These are phyloP conservation scores for Aspergillus bertholletiae DNA, from an alignment of 495 filamentous ascomycete species.

Conservation along the genomic window DNA sequence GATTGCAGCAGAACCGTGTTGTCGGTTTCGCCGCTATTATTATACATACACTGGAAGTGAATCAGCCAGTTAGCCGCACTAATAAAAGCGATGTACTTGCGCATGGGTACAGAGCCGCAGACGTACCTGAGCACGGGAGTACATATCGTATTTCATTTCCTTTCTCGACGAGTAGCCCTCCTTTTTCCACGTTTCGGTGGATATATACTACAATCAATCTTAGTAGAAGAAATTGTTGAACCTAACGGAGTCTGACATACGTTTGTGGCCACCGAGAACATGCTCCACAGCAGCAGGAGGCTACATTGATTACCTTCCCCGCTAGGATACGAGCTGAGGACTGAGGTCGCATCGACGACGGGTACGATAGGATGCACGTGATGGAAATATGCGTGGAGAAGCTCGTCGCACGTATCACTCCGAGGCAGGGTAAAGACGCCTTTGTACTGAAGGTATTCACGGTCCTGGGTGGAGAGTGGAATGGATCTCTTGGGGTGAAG, in stretches of 20 bases:
- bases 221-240: background rate
- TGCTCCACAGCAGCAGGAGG: constrained; percentile 36
- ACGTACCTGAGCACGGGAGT: constrained; percentile 34
- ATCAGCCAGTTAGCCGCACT: background rate
- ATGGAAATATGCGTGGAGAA: constrained; percentile 32
- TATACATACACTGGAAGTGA: constrained; percentile 32
- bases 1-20: constrained; percentile 38
- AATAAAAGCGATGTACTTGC: background rate
- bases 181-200: constrained; percentile 17
- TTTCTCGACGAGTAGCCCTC: constrained; percentile 33
- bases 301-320: constrained; percentile 27
- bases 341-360: constrained; percentile 29
- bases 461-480: constrained; percentile 20
- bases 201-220: constrained; percentile 19
- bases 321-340: constrained; percentile 22
- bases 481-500: constrained; percentile 16
- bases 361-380: constrained; percentile 40
- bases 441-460: constrained; percentile 24
- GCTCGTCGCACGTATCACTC: constrained; percentile 16
- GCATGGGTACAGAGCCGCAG: background rate
- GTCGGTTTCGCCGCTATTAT: constrained; percentile 28
- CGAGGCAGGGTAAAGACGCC: constrained; percentile 27
- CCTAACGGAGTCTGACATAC: constrained; percentile 13
- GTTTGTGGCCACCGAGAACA: constrained; percentile 38
- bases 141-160: constrained; percentile 37